phyloP scores from a whole-genome alignment of 352 stramenopile genomes.

The Globisporangium iwayamae region DNA sequence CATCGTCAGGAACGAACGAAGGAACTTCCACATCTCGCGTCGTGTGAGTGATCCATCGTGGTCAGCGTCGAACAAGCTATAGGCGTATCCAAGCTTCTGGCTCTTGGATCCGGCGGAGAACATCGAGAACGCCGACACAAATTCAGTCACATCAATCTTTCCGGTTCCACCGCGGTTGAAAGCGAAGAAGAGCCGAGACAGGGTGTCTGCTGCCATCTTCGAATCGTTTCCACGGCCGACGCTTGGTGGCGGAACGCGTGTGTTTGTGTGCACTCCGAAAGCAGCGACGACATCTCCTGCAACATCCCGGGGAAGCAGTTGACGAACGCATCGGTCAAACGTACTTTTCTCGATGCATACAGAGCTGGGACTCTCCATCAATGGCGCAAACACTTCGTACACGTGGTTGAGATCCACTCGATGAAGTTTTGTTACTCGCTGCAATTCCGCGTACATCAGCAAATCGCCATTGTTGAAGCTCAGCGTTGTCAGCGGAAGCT shows the following conservation, averaged over 20 bases:
- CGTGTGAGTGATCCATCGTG: conserved; percentile 86
- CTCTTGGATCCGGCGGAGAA: conserved; percentile 95
- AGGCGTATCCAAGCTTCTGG: conserved; percentile 91
- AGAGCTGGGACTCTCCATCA: conserved; percentile 47
- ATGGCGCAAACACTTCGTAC: conserved; percentile 72
- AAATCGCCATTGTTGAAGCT: conserved; percentile 83
- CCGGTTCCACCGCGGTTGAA: conserved; percentile 83
- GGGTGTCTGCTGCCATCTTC: conserved; percentile 73
- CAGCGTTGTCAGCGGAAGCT: conserved; percentile 63
- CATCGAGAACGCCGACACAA: conserved; percentile 92
- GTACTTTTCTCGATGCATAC: conserved; percentile 77
- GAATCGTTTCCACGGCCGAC: conserved; percentile 62
- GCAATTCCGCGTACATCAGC: conserved; percentile 78
- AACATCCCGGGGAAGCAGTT: conserved; percentile 54
- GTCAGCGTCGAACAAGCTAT: conserved; percentile 89
- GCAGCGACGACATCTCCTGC: conserved; percentile 49
- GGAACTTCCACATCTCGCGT: conserved; percentile 91
- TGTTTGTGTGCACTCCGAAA: conserved; percentile 63
- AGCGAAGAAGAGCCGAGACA: conserved; percentile 81
- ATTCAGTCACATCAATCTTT: conserved; percentile 86
- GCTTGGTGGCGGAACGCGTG: conserved; percentile 50
- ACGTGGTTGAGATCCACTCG: conserved; percentile 62
- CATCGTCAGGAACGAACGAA: conserved; percentile 94
- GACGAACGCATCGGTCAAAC: conserved; percentile 68
- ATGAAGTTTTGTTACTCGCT: conserved; percentile 69